Evolutionary conservation across 768 basidiomycete genomes (phyloP), one percentile per base, ranked within the genome.

Genomic region (Serendipita sp.): DNA sequence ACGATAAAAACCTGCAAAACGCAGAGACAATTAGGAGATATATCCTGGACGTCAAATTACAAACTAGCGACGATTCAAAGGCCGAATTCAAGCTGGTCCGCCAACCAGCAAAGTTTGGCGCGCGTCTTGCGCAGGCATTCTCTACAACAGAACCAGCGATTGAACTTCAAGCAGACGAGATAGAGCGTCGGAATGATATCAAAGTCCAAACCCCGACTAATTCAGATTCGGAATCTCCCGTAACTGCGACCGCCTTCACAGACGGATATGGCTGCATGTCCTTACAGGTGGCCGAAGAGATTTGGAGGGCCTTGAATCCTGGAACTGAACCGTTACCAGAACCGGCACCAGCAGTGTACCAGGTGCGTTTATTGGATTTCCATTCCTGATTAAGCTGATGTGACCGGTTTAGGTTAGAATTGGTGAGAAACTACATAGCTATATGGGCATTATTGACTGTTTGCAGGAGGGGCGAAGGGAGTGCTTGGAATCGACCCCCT

Each of bases 261-360:
- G 87, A 89, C 70, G 87, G 86, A 3, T 82, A 86, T 24, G 88
- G 86, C 1, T 82, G 79, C 0, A 78, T 86, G 66, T 86, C 85
- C 1, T 70, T 71, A 5, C 77, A 80, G 18, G 71, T 88, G 18
- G 83, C 84, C 0, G 68, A 71, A 3, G 78, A 77, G 5, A 82
- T 87, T 10, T 75, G 74, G 71, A 66, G 66, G 11, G 78, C 77
- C 63, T 68, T 76, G 3, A 73, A 78, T 32, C 68, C 78, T 1
- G 30, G 62, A 7, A 30, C 34, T 16, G 35, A 70, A 24, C 80
- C 78, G 45, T 24, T 45, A 10, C 44, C 46, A 24, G 28, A 47
- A 24, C 35, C 63, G 45, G 30, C 66, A 46, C 45, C 67, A 66
- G 56, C 60, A 41, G 2, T 3, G 64, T 37, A 24, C 45, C 18